A percentile compares a stretch with the other conserved stretches of the same genome.
Conservation (phyloP, 768 basidiomycete genomes). For the Russula abietina region DNA sequence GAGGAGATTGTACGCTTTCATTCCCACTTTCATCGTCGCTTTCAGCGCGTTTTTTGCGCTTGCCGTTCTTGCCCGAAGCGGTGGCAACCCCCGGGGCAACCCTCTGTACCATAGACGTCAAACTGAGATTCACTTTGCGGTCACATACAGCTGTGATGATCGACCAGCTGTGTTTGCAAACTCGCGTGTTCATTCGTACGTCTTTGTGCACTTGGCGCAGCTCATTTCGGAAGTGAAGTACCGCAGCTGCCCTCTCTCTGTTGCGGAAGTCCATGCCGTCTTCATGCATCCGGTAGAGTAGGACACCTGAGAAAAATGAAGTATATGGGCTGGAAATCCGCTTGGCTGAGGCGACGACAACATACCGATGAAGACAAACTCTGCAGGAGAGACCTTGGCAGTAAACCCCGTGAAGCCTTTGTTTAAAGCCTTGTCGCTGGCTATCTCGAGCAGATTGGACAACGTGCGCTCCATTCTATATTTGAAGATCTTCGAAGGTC, state of each 20-base stretch:
- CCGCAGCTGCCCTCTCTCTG: conserved; percentile 47
- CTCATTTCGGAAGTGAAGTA: conserved; percentile 49
- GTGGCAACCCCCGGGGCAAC: conserved; percentile 2
- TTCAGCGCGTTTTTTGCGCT: conserved; percentile 32
- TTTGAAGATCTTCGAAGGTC: conserved; percentile 47
- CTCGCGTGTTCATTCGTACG: conserved; percentile 54
- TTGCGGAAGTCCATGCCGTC: conserved; percentile 29
- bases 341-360: neutral
- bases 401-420: conserved; percentile 38
- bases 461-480: conserved; percentile 48
- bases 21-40: conserved; percentile 30
- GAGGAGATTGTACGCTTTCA: neutral
- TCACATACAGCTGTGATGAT: conserved; percentile 41
- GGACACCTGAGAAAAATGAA: conserved; percentile 46
- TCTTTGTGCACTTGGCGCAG: conserved; percentile 56
- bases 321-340: neutral
- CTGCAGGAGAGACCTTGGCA: conserved; percentile 61
- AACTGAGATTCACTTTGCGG: conserved; percentile 23
- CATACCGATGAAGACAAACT: conserved; percentile 78
- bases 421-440: conserved; percentile 33
- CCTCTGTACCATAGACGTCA: conserved; percentile 10
- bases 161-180: conserved; percentile 54
- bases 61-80: conserved; percentile 25
- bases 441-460: conserved; percentile 49
- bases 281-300: conserved; percentile 52